Evolutionary conservation across 1,139 yeast species (phyloP).

Genomic region (Geotrichum siamense): DNA sequence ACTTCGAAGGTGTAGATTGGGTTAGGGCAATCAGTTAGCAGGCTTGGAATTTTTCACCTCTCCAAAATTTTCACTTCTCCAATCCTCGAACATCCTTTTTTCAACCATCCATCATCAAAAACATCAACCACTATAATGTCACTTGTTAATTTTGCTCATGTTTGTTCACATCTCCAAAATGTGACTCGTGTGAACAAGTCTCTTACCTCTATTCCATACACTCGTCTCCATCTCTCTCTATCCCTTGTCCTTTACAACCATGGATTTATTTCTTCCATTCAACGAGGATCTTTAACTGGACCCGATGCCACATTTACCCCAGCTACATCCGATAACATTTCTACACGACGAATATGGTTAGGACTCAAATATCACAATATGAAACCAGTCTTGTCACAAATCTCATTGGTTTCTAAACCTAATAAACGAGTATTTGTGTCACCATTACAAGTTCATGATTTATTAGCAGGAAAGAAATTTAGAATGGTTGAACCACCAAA

Average conservation of each 20-base stretch:
- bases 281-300: conserved; percentile 82
- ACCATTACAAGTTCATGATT: conserved; percentile 55
- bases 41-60: too few species aligned
- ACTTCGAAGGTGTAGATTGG: too few species aligned
- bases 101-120: conserved; percentile 1
- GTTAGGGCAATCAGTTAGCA: too few species aligned
- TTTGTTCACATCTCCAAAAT: conserved; percentile 86
- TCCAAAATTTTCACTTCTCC: too few species aligned
- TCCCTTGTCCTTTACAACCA: conserved; percentile 81
- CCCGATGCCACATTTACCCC: conserved; percentile 73
- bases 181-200: conserved; percentile 70
- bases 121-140: conserved; percentile 48
- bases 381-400: conserved; percentile 64
- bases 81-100: too few species aligned
- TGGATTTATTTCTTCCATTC: conserved; percentile 80
- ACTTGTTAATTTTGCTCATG: conserved; percentile 71
- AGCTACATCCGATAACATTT: conserved; percentile 79
- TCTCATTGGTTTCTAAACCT: conserved; percentile 77
- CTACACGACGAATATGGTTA: conserved; percentile 85
- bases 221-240: conserved; percentile 73
- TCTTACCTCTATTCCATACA: conserved; percentile 75
- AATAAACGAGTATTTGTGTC: conserved; percentile 64
- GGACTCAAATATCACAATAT: conserved; percentile 83
- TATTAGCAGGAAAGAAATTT: conserved; percentile 71
- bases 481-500: conserved; percentile 73